Percentiles rank a stretch among this genome's conserved stretches.
Conservation (phyloP, 805 yeast species). For the Tetrapisispora taiwanensis region DNA sequence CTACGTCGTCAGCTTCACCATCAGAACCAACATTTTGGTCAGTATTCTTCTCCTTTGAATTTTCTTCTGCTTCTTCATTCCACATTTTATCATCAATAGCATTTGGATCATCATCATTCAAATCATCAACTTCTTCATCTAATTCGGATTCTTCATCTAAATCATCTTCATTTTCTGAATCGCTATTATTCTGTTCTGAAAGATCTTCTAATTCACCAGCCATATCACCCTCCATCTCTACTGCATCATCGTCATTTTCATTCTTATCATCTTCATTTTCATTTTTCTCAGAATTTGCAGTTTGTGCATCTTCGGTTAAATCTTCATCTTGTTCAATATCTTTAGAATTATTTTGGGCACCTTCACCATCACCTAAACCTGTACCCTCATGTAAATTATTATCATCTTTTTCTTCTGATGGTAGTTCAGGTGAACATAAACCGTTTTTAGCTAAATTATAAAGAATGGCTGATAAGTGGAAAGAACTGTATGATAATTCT, state of each 20-base stretch:
- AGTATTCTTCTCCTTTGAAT: conserved; percentile 71
- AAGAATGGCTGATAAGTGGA: conserved; percentile 45
- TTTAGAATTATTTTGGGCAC: conserved; percentile 69
- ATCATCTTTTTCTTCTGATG: conserved; percentile 48
- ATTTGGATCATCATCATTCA: conserved; percentile 86
- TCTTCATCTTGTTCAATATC: conserved; percentile 91
- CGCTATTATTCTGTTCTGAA: conserved; percentile 55
- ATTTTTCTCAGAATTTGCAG: conserved; percentile 62
- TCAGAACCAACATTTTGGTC: conserved; percentile 56
- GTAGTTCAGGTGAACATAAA: conserved; percentile 85
- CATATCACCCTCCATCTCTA: conserved; percentile 93
- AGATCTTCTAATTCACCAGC: conserved; percentile 84
- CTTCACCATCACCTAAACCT: conserved; percentile 88
- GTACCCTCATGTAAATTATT: conserved; percentile 76
- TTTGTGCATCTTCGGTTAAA: conserved; percentile 65
- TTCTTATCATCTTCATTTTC: conserved; percentile 45
- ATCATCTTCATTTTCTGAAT: conserved; percentile 39
- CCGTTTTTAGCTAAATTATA: conserved; percentile 64
- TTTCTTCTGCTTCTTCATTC: conserved; percentile 81
- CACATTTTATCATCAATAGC: conserved; percentile 96
- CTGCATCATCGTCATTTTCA: conserved; percentile 56
- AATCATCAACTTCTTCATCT: conserved; percentile 82
- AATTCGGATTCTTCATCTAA: conserved; percentile 55
- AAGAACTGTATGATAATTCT: conserved; percentile 52
- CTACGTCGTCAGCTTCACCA: conserved; percentile 35